phyloP scores from a whole-genome alignment of 345 rosid species.

The Passiflora organensis region DNA sequence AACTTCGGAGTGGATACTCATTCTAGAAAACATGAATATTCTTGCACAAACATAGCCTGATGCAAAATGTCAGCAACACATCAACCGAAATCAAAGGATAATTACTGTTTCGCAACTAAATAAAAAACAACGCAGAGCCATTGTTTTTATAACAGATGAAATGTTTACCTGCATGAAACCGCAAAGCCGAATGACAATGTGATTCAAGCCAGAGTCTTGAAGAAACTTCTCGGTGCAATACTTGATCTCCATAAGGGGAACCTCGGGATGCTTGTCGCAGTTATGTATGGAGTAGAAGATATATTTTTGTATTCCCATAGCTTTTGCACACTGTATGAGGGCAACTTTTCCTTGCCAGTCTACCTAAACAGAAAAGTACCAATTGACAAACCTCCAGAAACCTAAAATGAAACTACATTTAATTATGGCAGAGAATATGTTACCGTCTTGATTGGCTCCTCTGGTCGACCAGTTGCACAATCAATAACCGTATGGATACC shows the following conservation, averaged over 20 bases:
- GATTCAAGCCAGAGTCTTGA: conserved; percentile 65
- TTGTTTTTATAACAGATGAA: not conserved
- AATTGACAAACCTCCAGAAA: conserved; percentile 3
- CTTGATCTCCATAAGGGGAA: conserved; percentile 94
- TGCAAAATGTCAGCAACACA: not conserved
- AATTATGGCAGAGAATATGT: not conserved
- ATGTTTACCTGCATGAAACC: conserved; percentile 91
- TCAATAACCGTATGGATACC: conserved; percentile 89
- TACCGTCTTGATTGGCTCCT: conserved; percentile 93
- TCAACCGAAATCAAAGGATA: not conserved
- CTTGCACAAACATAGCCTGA: not conserved
- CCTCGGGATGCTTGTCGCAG: conserved; percentile 97
- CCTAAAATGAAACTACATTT: not conserved
- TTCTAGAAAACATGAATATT: not conserved
- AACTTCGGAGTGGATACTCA: not conserved
- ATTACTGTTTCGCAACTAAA: no score
- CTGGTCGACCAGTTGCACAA: conserved; percentile 99
- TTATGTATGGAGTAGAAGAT: conserved; percentile 90
- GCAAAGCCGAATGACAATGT: conserved; percentile 64
- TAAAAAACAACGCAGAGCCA: no score
- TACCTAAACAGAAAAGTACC: conserved; percentile 66
- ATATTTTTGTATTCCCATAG: conserved; percentile 94
- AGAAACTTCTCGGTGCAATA: conserved; percentile 92
- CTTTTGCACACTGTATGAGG: conserved; percentile 92
- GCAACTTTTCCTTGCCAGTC: conserved; percentile 99